These are phyloP conservation scores for Penicillium goetzii DNA, from an alignment of 495 filamentous ascomycete genomes.

Conservation along the genomic window DNA sequence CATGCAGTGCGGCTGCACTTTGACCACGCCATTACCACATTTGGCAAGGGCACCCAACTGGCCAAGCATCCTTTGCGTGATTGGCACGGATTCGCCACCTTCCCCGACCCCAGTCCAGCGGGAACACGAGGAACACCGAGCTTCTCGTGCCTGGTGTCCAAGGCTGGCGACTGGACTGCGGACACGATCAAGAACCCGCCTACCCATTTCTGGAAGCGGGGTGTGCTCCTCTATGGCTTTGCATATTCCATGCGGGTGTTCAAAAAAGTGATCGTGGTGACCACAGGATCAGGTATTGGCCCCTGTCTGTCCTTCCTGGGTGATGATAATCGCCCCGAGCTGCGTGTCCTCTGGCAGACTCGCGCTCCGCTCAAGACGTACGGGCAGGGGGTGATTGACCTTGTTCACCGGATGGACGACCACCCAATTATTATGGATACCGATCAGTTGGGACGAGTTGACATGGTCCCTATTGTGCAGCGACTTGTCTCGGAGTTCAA, in stretches of 20 bases:
- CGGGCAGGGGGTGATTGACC: constrained; percentile 53
- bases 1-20: constrained; percentile 78
- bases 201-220: constrained; percentile 49
- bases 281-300: constrained; percentile 83
- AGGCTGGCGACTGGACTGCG: constrained; percentile 84
- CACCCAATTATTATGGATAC: constrained; percentile 61
- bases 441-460: constrained; percentile 48
- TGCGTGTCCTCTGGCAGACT: constrained; percentile 64
- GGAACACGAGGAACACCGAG: constrained; percentile 27
- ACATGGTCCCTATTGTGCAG: constrained; percentile 63
- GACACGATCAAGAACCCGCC: constrained; percentile 64
- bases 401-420: constrained; percentile 54
- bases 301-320: constrained; percentile 58
- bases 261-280: constrained; percentile 69
- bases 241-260: constrained; percentile 75
- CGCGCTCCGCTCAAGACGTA: constrained; percentile 58
- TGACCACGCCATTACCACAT: constrained; percentile 53
- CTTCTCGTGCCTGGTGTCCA: constrained; percentile 74
- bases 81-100: constrained; percentile 83
- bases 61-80: constrained; percentile 65
- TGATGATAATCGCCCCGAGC: constrained; percentile 49
- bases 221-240: constrained; percentile 65
- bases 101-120: constrained; percentile 48
- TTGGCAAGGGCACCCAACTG: constrained; percentile 52
- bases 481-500: constrained; percentile 57